Evolutionary conservation across 345 rosid species (phyloP).

Genomic region (Triadica sebifera): DNA sequence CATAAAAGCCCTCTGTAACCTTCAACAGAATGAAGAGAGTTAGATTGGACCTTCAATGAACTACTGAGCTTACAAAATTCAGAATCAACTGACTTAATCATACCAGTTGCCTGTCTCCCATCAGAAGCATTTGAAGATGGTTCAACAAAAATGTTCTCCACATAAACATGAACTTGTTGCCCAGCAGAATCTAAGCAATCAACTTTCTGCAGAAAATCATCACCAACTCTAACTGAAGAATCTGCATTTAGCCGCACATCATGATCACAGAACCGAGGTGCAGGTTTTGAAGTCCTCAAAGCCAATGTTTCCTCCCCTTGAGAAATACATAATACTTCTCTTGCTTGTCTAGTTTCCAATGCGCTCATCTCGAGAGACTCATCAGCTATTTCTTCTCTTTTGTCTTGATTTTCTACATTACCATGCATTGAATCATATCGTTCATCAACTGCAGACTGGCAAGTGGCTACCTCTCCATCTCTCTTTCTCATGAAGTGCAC

Average conservation of each 20-base stretch:
- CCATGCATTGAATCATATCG: conserved; percentile 36
- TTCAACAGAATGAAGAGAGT: conserved; percentile 44
- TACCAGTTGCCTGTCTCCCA: conserved; percentile 26
- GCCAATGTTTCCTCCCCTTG: conserved; percentile 31
- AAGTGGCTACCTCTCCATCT: conserved; percentile 35
- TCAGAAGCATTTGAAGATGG: conserved; percentile 18
- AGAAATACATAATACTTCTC: conserved; percentile 30
- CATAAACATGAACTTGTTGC: neutral
- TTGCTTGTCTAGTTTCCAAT: conserved; percentile 16
- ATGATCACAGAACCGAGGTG: conserved; percentile 17
- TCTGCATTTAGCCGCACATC: conserved; percentile 25
- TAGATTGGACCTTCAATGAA: conserved; percentile 33
- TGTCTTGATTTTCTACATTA: conserved; percentile 30
- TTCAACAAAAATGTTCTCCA: conserved; percentile 17
- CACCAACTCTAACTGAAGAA: conserved; percentile 29
- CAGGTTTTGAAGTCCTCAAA: conserved; percentile 31
- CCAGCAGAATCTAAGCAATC: conserved; percentile 30
- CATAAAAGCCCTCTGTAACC: conserved; percentile 35
- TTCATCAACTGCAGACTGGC: conserved; percentile 44
- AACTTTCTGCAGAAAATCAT: conserved; percentile 16
- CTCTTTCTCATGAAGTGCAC: conserved; percentile 32
- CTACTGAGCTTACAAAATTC: conserved; percentile 29
- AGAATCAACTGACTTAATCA: conserved; percentile 31
- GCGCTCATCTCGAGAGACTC: conserved; percentile 31
- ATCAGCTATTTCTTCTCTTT: conserved; percentile 33